phyloP scores from a whole-genome alignment of 2,329 filamentous ascomycete species.

The Mycosphaerelloides madeirae region DNA sequence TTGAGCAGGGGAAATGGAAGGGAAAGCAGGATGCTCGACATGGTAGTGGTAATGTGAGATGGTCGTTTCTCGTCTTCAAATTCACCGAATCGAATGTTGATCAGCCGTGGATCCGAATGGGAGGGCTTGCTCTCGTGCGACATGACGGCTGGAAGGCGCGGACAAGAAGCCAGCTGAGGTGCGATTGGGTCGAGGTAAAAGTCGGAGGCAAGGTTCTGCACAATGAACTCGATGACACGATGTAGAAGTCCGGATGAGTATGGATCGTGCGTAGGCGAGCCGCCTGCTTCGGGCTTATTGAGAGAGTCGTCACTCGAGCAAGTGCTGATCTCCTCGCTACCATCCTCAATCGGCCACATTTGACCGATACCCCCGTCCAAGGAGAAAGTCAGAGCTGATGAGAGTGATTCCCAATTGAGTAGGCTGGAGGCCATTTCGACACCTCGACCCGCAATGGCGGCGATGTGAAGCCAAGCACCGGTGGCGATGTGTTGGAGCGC shows the following conservation, averaged over 20 bases:
- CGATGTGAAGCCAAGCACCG: constrained; percentile 55
- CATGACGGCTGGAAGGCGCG: constrained; percentile 39
- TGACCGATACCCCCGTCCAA: constrained; percentile 44
- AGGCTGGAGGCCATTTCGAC: constrained; percentile 56
- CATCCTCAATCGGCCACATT: constrained; percentile 33
- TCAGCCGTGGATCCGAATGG: constrained; percentile 51
- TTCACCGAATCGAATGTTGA: constrained; percentile 68
- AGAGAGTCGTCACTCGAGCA: constrained; percentile 28
- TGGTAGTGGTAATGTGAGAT: constrained; percentile 40
- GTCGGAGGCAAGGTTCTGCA: constrained; percentile 54
- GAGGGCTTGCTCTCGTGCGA: constrained; percentile 32
- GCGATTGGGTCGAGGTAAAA: constrained; percentile 56
- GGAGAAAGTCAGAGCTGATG: constrained; percentile 57
- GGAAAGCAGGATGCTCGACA: constrained; percentile 66
- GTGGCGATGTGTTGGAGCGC: constrained; percentile 63
- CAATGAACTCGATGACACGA: constrained; percentile 55
- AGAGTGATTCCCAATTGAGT: constrained; percentile 60
- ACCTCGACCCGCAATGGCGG: constrained; percentile 52
- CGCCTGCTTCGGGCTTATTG: constrained; percentile 18
- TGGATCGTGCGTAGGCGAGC: constrained; percentile 46
- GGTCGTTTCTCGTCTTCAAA: constrained; percentile 43
- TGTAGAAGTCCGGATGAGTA: constrained; percentile 53
- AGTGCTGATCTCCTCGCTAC: constrained; percentile 35
- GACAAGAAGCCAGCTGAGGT: constrained; percentile 44
- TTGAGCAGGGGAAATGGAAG: constrained; percentile 65